Base-by-base conservation (phyloP, 139 green algal genomes). In the Chlamydomonas sphaeroides region DNA sequence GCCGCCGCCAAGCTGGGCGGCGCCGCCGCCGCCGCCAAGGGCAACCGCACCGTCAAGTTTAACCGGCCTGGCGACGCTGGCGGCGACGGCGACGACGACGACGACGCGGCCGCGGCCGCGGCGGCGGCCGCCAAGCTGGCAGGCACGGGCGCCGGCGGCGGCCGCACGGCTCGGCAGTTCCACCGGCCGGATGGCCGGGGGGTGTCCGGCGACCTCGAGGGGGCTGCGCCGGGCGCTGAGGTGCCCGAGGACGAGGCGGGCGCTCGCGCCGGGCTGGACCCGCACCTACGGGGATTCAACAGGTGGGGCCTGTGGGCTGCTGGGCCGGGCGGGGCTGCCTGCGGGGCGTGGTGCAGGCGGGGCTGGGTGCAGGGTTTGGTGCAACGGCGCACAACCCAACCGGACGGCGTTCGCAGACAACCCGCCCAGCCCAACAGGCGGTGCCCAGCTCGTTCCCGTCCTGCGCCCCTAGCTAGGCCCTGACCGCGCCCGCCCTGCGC, bases 211-310 rank as follows among this genome's bases (percentile, higher is more conserved):
- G 71, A 67, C 20, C 25, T 70, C 38, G 41, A 71, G n/a, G n/a
- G 30, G n/a, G 30, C 59, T 30, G 41, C 8, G 1, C 51, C 53
- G 3, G 1, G 30, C n/a, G 53, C 38, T 28, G 59, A 45, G 2
- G 26, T 30, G 35, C 53, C 38, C 11, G 56, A 61, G 28, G 49
- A 57, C 7, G 17, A 11, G 38, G 57, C 20, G 23, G n/a, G n/a
- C n/a, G 28, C 56, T 0, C 48, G 35, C 33, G 35, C 38, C 38
- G 42, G 61, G 0, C n/a, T 82, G 61, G 61, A 41, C 4, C 25
- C 75, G 61, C 72, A 82, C 42, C 21, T 82, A 41, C 75, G 75
- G 18, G 36, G 36, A n/a, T 82, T 82, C 75, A 67, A 72, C 59
- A 51, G 75, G 56, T 79, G 28, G 3, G 70, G n/a, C n/a, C n/a